Conservation (phyloP, 495 filamentous ascomycete species). For the Aspergillus bridgeri region DNA sequence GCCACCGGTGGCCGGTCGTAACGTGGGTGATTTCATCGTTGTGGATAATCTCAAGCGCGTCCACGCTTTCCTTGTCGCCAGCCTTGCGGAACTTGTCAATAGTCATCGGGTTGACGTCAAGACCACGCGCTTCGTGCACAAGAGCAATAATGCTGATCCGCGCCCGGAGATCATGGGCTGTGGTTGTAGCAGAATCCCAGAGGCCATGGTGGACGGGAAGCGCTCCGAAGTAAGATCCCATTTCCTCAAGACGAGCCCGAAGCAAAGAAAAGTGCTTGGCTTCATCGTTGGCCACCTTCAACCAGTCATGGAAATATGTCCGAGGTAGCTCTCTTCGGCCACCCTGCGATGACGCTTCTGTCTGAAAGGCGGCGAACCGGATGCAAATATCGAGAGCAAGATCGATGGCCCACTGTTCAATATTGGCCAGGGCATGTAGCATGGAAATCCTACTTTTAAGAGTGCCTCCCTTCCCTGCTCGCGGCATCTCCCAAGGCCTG, state of each 20-base stretch:
- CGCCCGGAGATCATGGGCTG: constrained; percentile 47
- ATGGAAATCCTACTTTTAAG: constrained; percentile 49
- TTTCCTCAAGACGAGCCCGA: constrained; percentile 46
- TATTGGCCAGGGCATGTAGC: constrained; percentile 52
- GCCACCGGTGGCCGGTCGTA: constrained; percentile 52
- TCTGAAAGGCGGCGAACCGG: constrained; percentile 49
- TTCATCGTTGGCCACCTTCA: constrained; percentile 53
- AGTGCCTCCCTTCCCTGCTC: constrained; percentile 41
- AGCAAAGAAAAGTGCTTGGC: constrained; percentile 54
- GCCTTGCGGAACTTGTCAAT: constrained; percentile 52
- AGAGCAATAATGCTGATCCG: constrained; percentile 51
- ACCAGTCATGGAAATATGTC: constrained; percentile 52
- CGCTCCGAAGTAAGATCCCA: constrained; percentile 48
- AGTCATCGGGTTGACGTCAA: constrained; percentile 53
- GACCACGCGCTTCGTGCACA: constrained; percentile 51
- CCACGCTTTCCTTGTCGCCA: constrained; percentile 43
- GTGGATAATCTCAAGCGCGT: constrained; percentile 45
- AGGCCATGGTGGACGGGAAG: constrained; percentile 50
- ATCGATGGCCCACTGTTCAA: constrained; percentile 54
- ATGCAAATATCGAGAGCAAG: constrained; percentile 54
- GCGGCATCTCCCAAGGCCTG: constrained; percentile 42
- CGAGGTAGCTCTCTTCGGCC: constrained; percentile 36
- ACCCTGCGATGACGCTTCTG: constrained; percentile 16
- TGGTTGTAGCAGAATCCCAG: constrained; percentile 46
- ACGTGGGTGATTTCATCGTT: constrained; percentile 55